phyloP scores from a whole-genome alignment of 2,329 filamentous ascomycete species.

The Bipolaris oryzae region DNA sequence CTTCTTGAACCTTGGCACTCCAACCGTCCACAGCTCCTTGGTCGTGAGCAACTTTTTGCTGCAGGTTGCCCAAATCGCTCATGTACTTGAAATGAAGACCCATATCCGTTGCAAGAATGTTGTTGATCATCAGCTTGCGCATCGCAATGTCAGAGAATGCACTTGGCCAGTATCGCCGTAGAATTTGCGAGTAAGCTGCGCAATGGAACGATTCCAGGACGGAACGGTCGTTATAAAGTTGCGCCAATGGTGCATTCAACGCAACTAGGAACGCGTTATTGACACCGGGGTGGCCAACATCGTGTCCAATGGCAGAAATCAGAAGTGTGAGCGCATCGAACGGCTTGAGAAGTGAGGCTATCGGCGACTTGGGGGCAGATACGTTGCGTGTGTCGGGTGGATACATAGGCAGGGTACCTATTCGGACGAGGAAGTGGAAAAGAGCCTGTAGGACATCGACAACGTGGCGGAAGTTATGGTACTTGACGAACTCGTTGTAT shows the following conservation, averaged over 20 bases:
- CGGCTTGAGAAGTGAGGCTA: slow-evolving; percentile 78
- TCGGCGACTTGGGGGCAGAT: slow-evolving; percentile 61
- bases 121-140: slow-evolving; percentile 91
- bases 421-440: slow-evolving; percentile 84
- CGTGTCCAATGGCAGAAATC: slow-evolving; percentile 95
- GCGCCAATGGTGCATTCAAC: slow-evolving; percentile 88
- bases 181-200: slow-evolving; percentile 93
- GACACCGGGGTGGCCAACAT: slow-evolving; percentile 95
- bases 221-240: slow-evolving; percentile 95
- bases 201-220: slow-evolving; percentile 98
- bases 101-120: slow-evolving; percentile 98
- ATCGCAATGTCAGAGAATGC: slow-evolving; percentile 80
- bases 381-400: slow-evolving; percentile 48
- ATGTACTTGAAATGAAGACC: slow-evolving; percentile 96
- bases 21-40: slow-evolving; percentile 70
- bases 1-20: slow-evolving; percentile 76
- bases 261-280: slow-evolving; percentile 96
- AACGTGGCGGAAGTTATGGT: slow-evolving; percentile 98
- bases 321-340: slow-evolving; percentile 89
- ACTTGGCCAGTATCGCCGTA: slow-evolving; percentile 87
- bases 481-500: slow-evolving; percentile 96
- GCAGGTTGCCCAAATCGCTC: slow-evolving; percentile 80
- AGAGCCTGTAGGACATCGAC: slow-evolving; percentile 94
- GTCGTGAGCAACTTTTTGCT: slow-evolving; percentile 75
- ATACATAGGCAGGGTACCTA: slow-evolving; percentile 76